Conservation (phyloP, 2,329 filamentous ascomycete genomes). For the Clarireedia homoeocarpa region DNA sequence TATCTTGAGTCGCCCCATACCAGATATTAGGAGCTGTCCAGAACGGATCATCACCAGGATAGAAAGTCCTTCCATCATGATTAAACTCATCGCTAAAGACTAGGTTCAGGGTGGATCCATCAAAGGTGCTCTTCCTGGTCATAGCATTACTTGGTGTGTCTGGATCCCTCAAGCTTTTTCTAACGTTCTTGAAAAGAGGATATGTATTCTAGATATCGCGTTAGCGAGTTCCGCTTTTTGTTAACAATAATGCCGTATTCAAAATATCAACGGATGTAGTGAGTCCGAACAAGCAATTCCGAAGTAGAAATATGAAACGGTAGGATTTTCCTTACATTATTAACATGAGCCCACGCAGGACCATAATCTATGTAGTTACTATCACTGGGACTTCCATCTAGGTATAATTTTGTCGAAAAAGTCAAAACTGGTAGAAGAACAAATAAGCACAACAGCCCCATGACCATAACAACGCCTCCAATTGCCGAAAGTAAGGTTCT, state of each 20-base stretch:
- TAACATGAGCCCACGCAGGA: slow-evolving; percentile 38
- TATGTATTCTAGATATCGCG: slow-evolving; percentile 28
- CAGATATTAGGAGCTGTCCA: slow-evolving; percentile 45
- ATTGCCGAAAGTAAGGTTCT: slow-evolving; percentile 34
- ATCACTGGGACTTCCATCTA: background rate
- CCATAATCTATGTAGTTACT: slow-evolving; percentile 10
- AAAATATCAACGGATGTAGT: background rate
- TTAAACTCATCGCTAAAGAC: slow-evolving; percentile 53
- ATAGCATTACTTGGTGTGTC: slow-evolving; percentile 40
- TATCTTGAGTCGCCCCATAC: slow-evolving; percentile 44
- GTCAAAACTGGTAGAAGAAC: slow-evolving; percentile 43
- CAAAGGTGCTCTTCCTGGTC: slow-evolving; percentile 36
- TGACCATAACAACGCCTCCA: slow-evolving; percentile 35
- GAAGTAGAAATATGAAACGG: background rate
- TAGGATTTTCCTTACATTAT: slow-evolving; percentile 26
- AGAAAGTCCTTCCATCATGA: slow-evolving; percentile 43
- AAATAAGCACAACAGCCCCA: slow-evolving; percentile 42
- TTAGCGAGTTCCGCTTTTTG: background rate
- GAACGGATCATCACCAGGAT: slow-evolving; percentile 48
- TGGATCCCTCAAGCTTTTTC: slow-evolving; percentile 42
- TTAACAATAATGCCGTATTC: background rate
- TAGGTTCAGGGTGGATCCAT: slow-evolving; percentile 38
- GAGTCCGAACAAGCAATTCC: background rate
- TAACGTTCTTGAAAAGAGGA: slow-evolving; percentile 39
- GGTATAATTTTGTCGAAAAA: slow-evolving; percentile 27